Percentiles rank a stretch among this genome's conserved stretches.
Evolutionary conservation across 2,329 filamentous ascomycete genomes (phyloP).

Genomic region (Curvularia verruculosa): DNA sequence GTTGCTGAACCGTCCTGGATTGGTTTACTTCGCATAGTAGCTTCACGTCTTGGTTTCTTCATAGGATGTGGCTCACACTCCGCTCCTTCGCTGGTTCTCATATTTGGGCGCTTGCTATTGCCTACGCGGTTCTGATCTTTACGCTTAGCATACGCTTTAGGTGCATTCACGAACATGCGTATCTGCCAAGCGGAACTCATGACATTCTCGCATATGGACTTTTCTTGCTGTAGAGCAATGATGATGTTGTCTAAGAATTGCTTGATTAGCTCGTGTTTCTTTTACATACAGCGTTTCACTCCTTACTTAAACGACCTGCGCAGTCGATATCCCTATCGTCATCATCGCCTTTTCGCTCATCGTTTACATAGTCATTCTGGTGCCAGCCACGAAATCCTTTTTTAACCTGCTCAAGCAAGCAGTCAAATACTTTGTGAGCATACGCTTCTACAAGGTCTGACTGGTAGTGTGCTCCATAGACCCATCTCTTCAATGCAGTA

Average conservation of each 20-base stretch:
- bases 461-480: conserved; percentile 37
- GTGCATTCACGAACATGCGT: conserved; percentile 48
- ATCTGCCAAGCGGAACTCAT: conserved; percentile 46
- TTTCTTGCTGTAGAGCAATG: conserved; percentile 40
- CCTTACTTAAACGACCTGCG: conserved; percentile 26
- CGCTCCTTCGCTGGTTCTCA: conserved; percentile 19
- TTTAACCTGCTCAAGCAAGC: conserved; percentile 37
- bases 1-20: conserved; percentile 11
- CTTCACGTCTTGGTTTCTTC: conserved; percentile 16
- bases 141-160: conserved; percentile 41
- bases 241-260: conserved; percentile 34
- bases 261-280: not conserved
- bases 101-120: conserved; percentile 43
- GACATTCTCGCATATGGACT: conserved; percentile 47
- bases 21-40: conserved; percentile 6
- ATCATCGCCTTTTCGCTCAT: conserved; percentile 44
- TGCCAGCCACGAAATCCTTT: conserved; percentile 44
- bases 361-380: conserved; percentile 45
- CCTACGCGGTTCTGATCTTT: conserved; percentile 44
- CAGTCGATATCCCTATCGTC: conserved; percentile 43
- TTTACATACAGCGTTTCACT: not conserved
- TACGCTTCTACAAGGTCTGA: conserved; percentile 41
- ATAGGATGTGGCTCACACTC: conserved; percentile 5
- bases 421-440: conserved; percentile 44
- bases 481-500: conserved; percentile 45